Evolutionary conservation across 2,329 filamentous ascomycete genomes (phyloP), one percentile per base, ranked within the genome.

Genomic region (Fusarium marasasianum): DNA sequence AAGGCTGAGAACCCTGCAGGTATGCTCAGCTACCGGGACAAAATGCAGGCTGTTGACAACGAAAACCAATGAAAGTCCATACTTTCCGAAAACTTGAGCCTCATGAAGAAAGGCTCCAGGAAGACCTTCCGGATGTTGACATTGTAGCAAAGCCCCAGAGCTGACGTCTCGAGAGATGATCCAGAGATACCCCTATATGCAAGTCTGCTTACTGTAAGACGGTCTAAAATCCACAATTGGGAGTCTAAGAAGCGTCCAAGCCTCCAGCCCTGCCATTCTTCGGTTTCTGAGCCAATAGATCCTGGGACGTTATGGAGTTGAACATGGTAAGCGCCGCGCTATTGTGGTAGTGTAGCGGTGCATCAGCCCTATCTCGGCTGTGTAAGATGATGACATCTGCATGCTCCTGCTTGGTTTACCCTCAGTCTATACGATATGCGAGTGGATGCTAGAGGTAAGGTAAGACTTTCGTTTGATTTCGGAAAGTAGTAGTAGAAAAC

Each of bases 201-300:
- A 43, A 44, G 54, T 17, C 53, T 44, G 20, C 67, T 43, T 48
- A 70, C 51, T 66, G 61, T 56, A 62, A 69, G 66, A 71, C 26
- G 33, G 26, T n/a, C 65, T 62, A 26, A 26, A 35, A n/a, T 15
- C 37, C 11, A 20, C 22, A 41, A 57, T 29, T 37, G 44, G 48
- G 7, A 72, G 20, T 40, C 26, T 38, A 51, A 7, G 18, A 40
- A 13, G 17, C 12, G 14, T 35, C 20, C 35, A 55, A 55, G 51
- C n/a, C 40, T 31, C 20, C 2, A 11, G 22, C n/a, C 11, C 22
- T 37, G 35, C 20, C 24, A 35, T 12, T 22, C 37, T 29, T 31
- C 31, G 3, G 8, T 3, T 24, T 41, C 22, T 45, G 40, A 40
- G 14, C 56, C 56, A 74, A 74, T 56, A 6, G 15, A 41, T 12